Conservation (phyloP, 2,329 filamentous ascomycete species). For the Geoglossum cookeanum region DNA sequence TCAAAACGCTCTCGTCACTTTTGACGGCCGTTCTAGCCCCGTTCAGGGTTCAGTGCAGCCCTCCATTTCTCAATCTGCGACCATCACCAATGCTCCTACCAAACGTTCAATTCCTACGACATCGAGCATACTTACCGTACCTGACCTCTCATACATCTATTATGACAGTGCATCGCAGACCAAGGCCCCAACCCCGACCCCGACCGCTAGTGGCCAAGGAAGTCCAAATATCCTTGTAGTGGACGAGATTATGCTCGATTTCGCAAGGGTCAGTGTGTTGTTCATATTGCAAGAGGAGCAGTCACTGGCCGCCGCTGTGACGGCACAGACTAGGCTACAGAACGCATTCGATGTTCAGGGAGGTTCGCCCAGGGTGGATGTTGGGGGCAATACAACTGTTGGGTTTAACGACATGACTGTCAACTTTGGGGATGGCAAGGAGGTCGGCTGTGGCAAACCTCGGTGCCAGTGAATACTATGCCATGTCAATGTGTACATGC, state of each 20-base stretch:
- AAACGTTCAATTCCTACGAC: conserved; percentile 2
- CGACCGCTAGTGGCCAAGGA: conserved; percentile 6
- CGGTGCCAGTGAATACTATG: not conserved
- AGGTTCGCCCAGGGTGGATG: not conserved
- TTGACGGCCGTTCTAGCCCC: conserved; percentile 33
- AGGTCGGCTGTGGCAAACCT: not conserved
- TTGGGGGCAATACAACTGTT: not conserved
- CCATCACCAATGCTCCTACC: not conserved
- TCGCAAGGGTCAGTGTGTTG: conserved; percentile 41
- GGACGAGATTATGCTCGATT: conserved; percentile 40
- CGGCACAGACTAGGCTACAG: conserved; percentile 3
- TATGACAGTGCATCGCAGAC: not conserved
- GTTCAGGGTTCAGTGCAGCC: conserved; percentile 12
- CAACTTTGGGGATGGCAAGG: not conserved
- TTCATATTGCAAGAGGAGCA: conserved; percentile 35
- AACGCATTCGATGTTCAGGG: not conserved
- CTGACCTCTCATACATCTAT: not conserved
- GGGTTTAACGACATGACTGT: not conserved
- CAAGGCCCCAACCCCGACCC: not conserved
- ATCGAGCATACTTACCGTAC: not conserved
- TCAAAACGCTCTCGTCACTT: conserved; percentile 77
- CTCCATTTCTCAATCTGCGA: conserved; percentile 4
- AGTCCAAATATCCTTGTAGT: conserved; percentile 26
- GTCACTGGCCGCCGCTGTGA: not conserved
- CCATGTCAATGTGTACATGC: not conserved